Base-by-base conservation (phyloP, 2,329 filamentous ascomycete species). In the Beauveria sp. region DNA sequence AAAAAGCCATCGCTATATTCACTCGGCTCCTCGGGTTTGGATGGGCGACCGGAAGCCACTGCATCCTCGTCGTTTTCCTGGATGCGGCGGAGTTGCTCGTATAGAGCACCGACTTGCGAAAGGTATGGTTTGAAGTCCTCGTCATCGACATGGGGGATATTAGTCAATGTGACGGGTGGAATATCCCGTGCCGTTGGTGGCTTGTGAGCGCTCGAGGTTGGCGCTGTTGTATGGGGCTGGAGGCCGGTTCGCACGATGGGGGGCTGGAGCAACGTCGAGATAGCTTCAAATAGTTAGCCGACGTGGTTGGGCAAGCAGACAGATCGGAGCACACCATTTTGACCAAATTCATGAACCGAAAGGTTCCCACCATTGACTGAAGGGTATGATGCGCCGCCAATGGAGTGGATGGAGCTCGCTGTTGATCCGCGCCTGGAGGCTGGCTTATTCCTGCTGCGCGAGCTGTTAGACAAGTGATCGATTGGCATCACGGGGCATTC, bases 191-290 rank as follows among this genome's bases (percentile, higher is more conserved):
- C 82, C 1, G 91, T 96, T 0, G 93, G 93, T 16, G 90, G 88
- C 67, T 88, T 93, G 69, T 95, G 90, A 16, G 87, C 80, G 68
- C 85, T 89, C n/a, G 85, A 85, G 9, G 77, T 73, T 1, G 90
- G 84, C 3, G 88, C 86, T 2, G 87, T 81, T 1, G 88, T 88
- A 73, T 96, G 89, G 24, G 93, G 89, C 60, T 92, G 81, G 55
- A 96, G 83, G 62, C 93, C 93, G 2, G 93, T 96, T 66, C 93
- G 86, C 62, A 96, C 86, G 67, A 96, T 96, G 3, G 93, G 91
- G 31, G 91, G 88, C 70, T 96, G 90, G 4, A 98, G 83, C n/a
- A 98, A 82, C 1, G 91, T 96, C 9, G 93, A 96, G 68, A 98
- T 98, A 64, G 95, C 89, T 91, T 65, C 14, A 61, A 60, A 31